phyloP scores from a whole-genome alignment of 345 rosid genomes.

The Abelmoschus esculentus region DNA sequence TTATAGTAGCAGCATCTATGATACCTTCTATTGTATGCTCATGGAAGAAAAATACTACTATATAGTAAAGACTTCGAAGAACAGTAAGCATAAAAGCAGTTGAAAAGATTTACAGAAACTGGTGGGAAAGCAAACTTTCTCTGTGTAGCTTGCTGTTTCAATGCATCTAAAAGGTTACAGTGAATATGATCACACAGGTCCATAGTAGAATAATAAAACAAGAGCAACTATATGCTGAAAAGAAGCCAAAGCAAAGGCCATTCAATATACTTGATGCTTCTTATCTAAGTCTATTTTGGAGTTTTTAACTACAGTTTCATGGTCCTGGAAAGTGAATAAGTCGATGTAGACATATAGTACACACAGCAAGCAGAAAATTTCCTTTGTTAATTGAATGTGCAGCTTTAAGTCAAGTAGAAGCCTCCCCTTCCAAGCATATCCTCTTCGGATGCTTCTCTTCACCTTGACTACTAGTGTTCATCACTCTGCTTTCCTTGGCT shows the following conservation, averaged over 20 bases:
- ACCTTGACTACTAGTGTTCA: constrained; percentile 33
- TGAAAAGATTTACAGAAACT: background rate
- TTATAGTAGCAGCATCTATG: background rate
- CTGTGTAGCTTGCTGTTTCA: background rate
- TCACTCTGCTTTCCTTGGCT: constrained; percentile 52
- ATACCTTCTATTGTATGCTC: background rate
- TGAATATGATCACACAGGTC: background rate
- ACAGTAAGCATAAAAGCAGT: background rate
- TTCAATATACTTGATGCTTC: constrained; percentile 19
- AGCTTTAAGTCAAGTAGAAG: constrained; percentile 36
- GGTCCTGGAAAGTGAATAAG: constrained; percentile 26
- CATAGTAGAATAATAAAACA: background rate
- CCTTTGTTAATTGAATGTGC: constrained; percentile 12
- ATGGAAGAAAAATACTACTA: background rate
- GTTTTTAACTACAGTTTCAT: constrained; percentile 21
- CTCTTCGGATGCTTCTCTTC: constrained; percentile 78
- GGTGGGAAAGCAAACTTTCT: background rate
- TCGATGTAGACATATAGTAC: constrained; percentile 28
- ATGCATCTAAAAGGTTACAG: background rate
- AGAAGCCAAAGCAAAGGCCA: constrained; percentile 8
- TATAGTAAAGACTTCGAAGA: background rate
- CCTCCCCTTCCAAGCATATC: constrained; percentile 69
- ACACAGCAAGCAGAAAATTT: constrained; percentile 20
- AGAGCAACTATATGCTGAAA: background rate
- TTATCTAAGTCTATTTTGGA: constrained; percentile 18